phyloP scores from a whole-genome alignment of 768 basidiomycete species.

The Boletus pseudo-olivaceus region DNA sequence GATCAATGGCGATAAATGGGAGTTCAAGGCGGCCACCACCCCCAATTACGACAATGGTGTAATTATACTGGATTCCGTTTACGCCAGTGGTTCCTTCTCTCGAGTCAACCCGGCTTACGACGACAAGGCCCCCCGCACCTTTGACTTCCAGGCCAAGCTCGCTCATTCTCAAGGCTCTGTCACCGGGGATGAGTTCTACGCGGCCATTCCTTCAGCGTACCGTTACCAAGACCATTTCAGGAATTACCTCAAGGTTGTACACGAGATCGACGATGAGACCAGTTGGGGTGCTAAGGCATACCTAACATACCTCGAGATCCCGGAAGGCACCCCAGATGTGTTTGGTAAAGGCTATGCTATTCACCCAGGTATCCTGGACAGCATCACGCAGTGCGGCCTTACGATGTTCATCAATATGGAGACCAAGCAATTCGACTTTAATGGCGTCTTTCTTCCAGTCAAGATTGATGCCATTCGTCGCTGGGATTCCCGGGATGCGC shows the following conservation, averaged over 20 bases:
- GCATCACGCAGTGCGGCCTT: slow-evolving; percentile 31
- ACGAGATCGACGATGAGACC: slow-evolving; percentile 26
- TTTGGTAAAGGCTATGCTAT: slow-evolving; percentile 30
- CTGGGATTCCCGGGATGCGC: slow-evolving; percentile 27
- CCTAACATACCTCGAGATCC: slow-evolving; percentile 22
- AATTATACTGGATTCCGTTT: slow-evolving; percentile 29
- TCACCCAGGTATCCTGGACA: slow-evolving; percentile 34
- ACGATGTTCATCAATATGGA: slow-evolving; percentile 30
- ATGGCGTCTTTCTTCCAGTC: slow-evolving; percentile 31
- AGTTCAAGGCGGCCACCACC: slow-evolving; percentile 28
- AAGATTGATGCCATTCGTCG: slow-evolving; percentile 30
- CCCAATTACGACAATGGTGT: slow-evolving; percentile 20
- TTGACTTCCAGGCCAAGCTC: slow-evolving; percentile 24
- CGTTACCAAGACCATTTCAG: slow-evolving; percentile 24
- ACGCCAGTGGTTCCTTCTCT: slow-evolving; percentile 29
- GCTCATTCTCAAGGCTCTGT: slow-evolving; percentile 15
- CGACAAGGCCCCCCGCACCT: slow-evolving; percentile 16
- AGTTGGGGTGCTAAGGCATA: slow-evolving; percentile 29
- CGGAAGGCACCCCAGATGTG: slow-evolving; percentile 24
- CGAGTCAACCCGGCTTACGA: slow-evolving; percentile 27
- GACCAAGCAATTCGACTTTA: slow-evolving; percentile 31
- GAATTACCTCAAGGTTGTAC: slow-evolving; percentile 27
- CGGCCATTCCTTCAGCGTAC: slow-evolving; percentile 17
- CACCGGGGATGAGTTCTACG: slow-evolving; percentile 19
- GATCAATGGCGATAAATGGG: slow-evolving; percentile 27